Conservation (phyloP, 1,139 yeast species). For the Suhomyces wounanorum region DNA sequence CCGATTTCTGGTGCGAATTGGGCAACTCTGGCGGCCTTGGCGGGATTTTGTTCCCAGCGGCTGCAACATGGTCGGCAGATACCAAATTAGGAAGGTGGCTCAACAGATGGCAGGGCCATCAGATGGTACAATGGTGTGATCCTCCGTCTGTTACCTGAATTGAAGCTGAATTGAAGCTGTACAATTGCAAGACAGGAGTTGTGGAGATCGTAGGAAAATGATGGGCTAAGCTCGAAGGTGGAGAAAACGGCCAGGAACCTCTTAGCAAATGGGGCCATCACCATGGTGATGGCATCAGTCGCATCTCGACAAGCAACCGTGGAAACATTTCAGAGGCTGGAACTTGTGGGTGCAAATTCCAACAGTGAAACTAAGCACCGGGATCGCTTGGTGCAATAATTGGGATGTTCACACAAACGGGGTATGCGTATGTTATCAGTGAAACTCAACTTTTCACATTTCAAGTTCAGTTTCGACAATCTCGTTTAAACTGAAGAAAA, state of each 20-base stretch:
- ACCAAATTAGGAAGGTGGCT: neutral
- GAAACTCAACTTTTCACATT: no score
- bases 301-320: neutral
- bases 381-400: no score
- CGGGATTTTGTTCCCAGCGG: neutral
- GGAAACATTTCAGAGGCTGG: neutral
- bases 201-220: no score
- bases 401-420: no score
- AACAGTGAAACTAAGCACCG: neutral
- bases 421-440: no score
- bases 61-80: neutral
- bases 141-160: neutral
- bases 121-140: neutral
- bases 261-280: no score
- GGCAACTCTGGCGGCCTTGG: neutral
- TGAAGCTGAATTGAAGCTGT: neutral
- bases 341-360: neutral
- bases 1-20: neutral
- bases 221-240: no score
- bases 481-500: no score
- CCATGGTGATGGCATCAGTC: neutral
- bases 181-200: no score
- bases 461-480: no score
- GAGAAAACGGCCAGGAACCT: no score
- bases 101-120: neutral